phyloP scores from a whole-genome alignment of 2,329 filamentous ascomycete species.

The Rhytidhysteron rufulum region DNA sequence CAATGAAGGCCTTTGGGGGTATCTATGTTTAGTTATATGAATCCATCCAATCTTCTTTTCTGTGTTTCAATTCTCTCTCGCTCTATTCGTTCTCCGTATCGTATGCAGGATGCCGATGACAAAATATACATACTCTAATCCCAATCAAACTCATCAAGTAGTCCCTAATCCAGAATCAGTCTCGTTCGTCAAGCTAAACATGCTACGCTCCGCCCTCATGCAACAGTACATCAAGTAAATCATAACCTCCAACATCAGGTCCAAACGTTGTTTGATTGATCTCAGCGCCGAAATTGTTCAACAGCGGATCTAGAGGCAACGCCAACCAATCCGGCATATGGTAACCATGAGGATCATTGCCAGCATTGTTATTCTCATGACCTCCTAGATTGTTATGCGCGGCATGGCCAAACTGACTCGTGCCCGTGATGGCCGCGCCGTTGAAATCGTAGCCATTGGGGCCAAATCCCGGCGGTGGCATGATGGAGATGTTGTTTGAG shows the following conservation, averaged over 20 bases:
- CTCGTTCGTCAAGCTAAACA: too few relatives aligned
- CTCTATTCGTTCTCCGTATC: too few relatives aligned
- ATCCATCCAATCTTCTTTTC: too few relatives aligned
- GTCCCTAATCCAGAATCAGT: too few relatives aligned
- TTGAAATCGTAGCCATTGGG: slow-evolving; percentile 17
- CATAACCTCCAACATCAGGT: slow-evolving; percentile 60
- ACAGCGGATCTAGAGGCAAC: slow-evolving; percentile 58
- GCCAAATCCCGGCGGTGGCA: slow-evolving; percentile 45
- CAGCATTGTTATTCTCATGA: too few relatives aligned
- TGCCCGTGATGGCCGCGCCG: slow-evolving; percentile 6
- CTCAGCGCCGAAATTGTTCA: slow-evolving; percentile 55
- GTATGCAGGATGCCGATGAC: too few relatives aligned
- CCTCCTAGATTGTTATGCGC: slow-evolving; percentile 4
- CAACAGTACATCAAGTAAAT: slow-evolving; percentile 48
- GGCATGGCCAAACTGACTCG: slow-evolving; percentile 9
- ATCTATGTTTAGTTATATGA: too few relatives aligned
- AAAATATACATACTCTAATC: too few relatives aligned
- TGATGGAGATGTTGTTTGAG: slow-evolving; percentile 42
- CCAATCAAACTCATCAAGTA: too few relatives aligned
- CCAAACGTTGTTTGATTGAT: slow-evolving; percentile 55
- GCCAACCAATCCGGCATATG: slow-evolving; percentile 56
- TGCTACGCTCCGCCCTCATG: slow-evolving; percentile 23
- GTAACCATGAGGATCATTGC: slow-evolving; percentile 15
- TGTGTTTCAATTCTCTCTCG: too few relatives aligned
- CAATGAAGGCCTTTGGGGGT: too few relatives aligned